These are phyloP conservation scores for Chenopodium quinoa DNA, from an alignment of 148 eudicot species.

Conservation along the genomic window DNA sequence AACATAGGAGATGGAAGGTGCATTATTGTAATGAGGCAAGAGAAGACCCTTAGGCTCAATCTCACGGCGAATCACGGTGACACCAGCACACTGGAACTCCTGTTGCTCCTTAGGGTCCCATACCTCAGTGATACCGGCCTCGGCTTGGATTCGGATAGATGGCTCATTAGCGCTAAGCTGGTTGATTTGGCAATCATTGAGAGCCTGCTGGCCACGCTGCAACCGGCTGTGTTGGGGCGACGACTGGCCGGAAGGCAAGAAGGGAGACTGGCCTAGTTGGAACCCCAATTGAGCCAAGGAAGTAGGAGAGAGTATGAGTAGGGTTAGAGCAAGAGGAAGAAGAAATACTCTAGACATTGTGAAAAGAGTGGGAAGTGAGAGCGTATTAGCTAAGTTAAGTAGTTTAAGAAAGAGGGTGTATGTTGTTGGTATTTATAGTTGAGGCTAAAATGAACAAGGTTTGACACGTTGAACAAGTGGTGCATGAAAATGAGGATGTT, in stretches of 20 bases:
- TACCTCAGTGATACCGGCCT: slow-evolving; percentile 52
- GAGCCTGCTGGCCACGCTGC: slow-evolving; percentile 24
- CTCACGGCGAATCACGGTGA: slow-evolving; percentile 33
- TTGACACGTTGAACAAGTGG: slow-evolving; percentile 28
- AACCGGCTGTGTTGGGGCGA: slow-evolving; percentile 9
- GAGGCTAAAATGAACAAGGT: not conserved
- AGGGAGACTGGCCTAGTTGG: not conserved
- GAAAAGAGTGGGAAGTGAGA: not conserved
- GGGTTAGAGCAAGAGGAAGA: slow-evolving; percentile 34
- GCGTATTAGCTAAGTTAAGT: not conserved
- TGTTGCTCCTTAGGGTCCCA: slow-evolving; percentile 42
- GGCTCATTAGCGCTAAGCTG: slow-evolving; percentile 53
- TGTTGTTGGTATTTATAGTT: slow-evolving; percentile 23
- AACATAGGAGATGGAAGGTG: slow-evolving; percentile 45
- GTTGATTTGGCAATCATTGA: slow-evolving; percentile 37
- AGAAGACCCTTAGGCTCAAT: slow-evolving; percentile 50
- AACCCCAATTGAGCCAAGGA: slow-evolving; percentile 30
- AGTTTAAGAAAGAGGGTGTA: not conserved
- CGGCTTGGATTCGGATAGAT: slow-evolving; percentile 24
- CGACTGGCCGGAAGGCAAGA: slow-evolving; percentile 8
- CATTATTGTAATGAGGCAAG: slow-evolving; percentile 52
- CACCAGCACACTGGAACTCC: slow-evolving; percentile 54
- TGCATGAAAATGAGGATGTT: slow-evolving; percentile 4
- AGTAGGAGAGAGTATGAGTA: slow-evolving; percentile 30
- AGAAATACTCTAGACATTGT: slow-evolving; percentile 21